phyloP scores from a whole-genome alignment of 176 grass and related monocot genomes.

The Thalia dealbata region DNA sequence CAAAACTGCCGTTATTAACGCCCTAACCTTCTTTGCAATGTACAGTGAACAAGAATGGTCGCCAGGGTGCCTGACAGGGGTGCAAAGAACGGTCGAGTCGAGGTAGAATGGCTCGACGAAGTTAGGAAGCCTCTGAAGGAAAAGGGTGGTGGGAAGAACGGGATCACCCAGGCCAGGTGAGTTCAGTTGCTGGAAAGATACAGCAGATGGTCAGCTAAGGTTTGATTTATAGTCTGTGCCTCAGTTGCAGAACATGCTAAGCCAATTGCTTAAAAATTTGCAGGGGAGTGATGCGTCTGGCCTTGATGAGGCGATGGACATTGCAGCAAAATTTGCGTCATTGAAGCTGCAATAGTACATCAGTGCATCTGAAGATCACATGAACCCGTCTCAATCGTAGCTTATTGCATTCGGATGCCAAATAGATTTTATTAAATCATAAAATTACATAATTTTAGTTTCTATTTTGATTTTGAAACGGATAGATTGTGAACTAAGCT shows the following conservation, averaged over 20 bases:
- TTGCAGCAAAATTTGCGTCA: slow-evolving; percentile 59
- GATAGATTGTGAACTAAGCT: too few species aligned
- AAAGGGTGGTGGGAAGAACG: slow-evolving; percentile 84
- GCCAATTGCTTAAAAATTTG: slow-evolving; percentile 5
- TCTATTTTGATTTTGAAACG: too few species aligned
- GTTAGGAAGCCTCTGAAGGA: slow-evolving; percentile 68
- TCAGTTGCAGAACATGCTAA: background rate
- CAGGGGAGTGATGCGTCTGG: slow-evolving; percentile 62
- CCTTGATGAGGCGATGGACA: slow-evolving; percentile 63
- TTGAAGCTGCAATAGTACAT: slow-evolving; percentile 42
- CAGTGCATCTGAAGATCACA: too few species aligned
- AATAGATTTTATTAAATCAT: too few species aligned
- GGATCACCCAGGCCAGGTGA: slow-evolving; percentile 79
- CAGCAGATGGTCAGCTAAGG: background rate
- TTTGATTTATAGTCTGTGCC: background rate
- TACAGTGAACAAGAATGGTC: too few species aligned
- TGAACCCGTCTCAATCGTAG: too few species aligned
- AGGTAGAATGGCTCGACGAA: slow-evolving; percentile 79
- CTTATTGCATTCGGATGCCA: too few species aligned
- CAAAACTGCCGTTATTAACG: too few species aligned
- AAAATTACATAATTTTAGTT: too few species aligned
- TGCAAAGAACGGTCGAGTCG: slow-evolving; percentile 23
- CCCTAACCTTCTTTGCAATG: too few species aligned
- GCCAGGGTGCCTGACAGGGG: slow-evolving; percentile 45
- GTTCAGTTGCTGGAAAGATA: background rate